Conservation (phyloP, 805 yeast genomes). For the Brettanomyces bruxellensis region DNA sequence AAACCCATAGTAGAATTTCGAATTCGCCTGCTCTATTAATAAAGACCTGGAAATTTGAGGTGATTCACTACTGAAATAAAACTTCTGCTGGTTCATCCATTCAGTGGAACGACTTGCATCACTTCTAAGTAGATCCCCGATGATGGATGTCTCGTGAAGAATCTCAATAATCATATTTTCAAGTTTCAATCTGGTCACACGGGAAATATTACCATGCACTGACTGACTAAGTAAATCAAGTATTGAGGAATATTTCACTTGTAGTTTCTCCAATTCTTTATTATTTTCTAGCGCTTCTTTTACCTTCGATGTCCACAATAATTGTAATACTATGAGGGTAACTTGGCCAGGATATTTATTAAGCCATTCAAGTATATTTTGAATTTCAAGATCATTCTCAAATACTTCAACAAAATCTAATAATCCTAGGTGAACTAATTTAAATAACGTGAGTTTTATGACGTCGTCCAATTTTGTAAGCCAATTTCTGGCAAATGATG, state of each 20-base stretch:
- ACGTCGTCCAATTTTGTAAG: conserved; percentile 47
- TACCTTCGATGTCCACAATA: conserved; percentile 41
- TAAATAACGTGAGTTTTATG: conserved; percentile 39
- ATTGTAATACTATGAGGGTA: conserved; percentile 42
- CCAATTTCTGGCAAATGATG: conserved; percentile 51
- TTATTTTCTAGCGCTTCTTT: conserved; percentile 18
- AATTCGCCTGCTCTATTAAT: conserved; percentile 42
- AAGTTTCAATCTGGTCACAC: conserved; percentile 31
- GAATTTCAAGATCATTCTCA: not conserved
- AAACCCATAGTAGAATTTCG: conserved; percentile 56
- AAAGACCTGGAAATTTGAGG: conserved; percentile 23
- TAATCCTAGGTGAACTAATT: conserved; percentile 24
- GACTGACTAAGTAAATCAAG: conserved; percentile 20
- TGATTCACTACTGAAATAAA: conserved; percentile 25
- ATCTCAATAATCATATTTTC: conserved; percentile 62
- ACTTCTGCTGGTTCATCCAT: conserved; percentile 51
- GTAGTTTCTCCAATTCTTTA: conserved; percentile 1
- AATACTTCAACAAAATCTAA: conserved; percentile 11
- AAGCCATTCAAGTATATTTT: conserved; percentile 26
- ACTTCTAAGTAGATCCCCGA: conserved; percentile 2
- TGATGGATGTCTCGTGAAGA: conserved; percentile 46
- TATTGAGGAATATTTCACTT: not conserved
- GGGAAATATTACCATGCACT: conserved; percentile 20
- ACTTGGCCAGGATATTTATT: conserved; percentile 46
- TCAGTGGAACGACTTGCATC: conserved; percentile 13